Conservation (phyloP, 192 early-diverging fungal genomes). For the Entrophospora sp. region DNA sequence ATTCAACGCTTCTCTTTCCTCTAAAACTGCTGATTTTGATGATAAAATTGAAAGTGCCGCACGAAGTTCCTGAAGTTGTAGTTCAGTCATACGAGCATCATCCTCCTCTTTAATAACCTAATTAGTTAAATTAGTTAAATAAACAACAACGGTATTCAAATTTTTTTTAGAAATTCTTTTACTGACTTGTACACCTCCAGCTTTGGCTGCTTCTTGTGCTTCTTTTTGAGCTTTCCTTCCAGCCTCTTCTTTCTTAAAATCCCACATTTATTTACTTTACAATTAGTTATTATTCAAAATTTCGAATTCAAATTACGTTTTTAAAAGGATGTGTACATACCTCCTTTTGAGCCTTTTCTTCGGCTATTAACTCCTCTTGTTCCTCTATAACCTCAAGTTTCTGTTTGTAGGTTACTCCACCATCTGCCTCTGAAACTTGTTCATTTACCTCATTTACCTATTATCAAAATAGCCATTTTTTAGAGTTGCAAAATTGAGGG, state of each 20-base stretch:
- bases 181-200: background rate
- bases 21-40: slow-evolving; percentile 46
- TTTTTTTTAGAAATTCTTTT: no score
- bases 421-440: slow-evolving; percentile 79
- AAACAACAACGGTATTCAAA: no score
- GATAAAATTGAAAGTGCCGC: slow-evolving; percentile 48
- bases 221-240: slow-evolving; percentile 52
- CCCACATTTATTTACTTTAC: background rate
- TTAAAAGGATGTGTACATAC: background rate
- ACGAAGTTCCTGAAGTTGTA: slow-evolving; percentile 49
- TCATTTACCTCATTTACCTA: slow-evolving; percentile 70
- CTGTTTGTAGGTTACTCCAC: slow-evolving; percentile 85
- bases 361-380: slow-evolving; percentile 94
- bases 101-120: slow-evolving; percentile 24
- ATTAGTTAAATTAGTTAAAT: no score
- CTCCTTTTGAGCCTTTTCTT: slow-evolving; percentile 83
- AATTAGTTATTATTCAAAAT: background rate
- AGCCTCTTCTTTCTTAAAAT: slow-evolving; percentile 46
- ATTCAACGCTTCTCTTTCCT: slow-evolving; percentile 54
- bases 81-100: slow-evolving; percentile 42
- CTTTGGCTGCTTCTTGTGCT: slow-evolving; percentile 39
- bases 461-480: background rate
- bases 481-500: no score
- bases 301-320: no score
- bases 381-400: slow-evolving; percentile 89